Evolutionary conservation across 306 rosid genomes (phyloP).

Genomic region (Senna siamea): DNA sequence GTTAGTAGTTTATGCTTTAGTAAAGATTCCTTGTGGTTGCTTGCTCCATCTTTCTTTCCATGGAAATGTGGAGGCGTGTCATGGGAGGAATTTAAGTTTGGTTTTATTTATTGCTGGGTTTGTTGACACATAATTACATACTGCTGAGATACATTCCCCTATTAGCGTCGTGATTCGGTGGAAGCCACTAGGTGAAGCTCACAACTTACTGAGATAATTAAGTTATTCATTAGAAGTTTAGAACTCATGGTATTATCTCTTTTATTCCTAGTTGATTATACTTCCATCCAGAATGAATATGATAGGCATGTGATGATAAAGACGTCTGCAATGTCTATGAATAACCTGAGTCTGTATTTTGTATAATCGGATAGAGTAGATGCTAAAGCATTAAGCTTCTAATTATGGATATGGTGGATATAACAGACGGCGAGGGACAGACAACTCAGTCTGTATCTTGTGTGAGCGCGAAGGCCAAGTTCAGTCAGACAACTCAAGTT

Average conservation of each 20-base stretch:
- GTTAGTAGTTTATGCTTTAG: neutral
- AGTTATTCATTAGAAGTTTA: no score
- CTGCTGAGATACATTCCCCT: neutral
- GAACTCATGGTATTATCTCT: no score
- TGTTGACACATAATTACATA: neutral
- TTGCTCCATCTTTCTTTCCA: neutral
- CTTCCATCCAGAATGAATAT: no score
- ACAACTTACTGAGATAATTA: neutral
- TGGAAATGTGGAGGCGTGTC: neutral
- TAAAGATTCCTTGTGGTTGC: neutral
- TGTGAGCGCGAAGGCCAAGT: no score
- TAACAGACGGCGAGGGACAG: no score
- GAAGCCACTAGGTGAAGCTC: neutral
- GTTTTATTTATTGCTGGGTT: neutral
- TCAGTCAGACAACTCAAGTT: no score
- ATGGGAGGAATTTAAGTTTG: neutral
- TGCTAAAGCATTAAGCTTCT: neutral
- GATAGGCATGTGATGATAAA: no score
- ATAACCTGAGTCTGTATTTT: neutral
- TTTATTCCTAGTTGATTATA: no score
- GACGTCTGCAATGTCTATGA: neutral
- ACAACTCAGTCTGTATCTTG: no score
- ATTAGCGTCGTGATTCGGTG: neutral
- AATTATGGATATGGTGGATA: no score
- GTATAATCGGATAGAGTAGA: neutral